phyloP scores from a whole-genome alignment of 345 rosid species.

The Raphanus raphanistrum region DNA sequence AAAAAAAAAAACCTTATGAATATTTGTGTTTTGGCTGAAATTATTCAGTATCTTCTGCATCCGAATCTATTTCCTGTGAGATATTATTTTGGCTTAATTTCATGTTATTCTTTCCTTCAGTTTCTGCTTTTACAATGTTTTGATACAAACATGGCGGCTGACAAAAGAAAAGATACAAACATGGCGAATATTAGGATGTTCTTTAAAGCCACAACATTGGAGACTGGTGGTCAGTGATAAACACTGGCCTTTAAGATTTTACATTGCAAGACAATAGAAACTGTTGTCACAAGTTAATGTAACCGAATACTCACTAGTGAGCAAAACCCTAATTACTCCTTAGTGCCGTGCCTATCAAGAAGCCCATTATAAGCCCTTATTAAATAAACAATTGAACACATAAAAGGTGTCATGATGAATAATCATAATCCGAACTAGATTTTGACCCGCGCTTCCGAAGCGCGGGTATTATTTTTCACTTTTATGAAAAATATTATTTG shows the following conservation, averaged over 20 bases:
- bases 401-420: too few relatives aligned
- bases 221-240: background rate
- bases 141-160: background rate
- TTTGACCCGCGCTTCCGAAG: too few relatives aligned
- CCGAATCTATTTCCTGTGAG: slow-evolving; percentile 27
- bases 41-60: slow-evolving; percentile 29
- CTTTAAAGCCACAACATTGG: background rate
- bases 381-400: too few relatives aligned
- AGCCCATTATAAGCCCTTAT: too few relatives aligned
- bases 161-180: too few relatives aligned
- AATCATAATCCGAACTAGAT: too few relatives aligned
- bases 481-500: too few relatives aligned
- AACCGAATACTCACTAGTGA: too few relatives aligned
- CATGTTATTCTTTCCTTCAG: background rate
- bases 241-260: background rate
- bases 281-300: background rate
- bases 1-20: slow-evolving; percentile 18
- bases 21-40: slow-evolving; percentile 32
- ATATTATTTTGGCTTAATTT: slow-evolving; percentile 15
- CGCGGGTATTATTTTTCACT: too few relatives aligned
- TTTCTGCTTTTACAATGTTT: background rate
- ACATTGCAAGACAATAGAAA: background rate
- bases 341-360: too few relatives aligned
- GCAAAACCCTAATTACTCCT: too few relatives aligned
- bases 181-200: background rate